Evolutionary conservation across 2,329 filamentous ascomycete species (phyloP).

Genomic region (Parasarocladium wereldwijsianum): DNA sequence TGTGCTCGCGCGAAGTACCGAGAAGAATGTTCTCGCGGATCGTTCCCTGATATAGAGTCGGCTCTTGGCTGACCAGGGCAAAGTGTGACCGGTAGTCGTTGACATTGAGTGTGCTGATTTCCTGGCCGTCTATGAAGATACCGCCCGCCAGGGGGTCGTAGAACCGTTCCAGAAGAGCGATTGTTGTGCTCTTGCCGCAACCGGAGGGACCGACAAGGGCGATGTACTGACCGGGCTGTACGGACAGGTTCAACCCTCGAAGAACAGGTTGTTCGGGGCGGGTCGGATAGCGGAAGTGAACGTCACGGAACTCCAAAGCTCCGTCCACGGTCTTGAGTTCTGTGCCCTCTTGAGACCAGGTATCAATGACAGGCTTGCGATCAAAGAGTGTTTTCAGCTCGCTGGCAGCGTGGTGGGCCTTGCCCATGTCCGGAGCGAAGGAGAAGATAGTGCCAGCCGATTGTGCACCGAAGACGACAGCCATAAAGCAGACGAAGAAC

Average conservation of each 20-base stretch:
- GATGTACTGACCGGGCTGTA: slow-evolving; percentile 49
- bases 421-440: slow-evolving; percentile 85
- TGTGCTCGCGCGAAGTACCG: slow-evolving; percentile 45
- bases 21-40: slow-evolving; percentile 84
- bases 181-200: slow-evolving; percentile 88
- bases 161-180: slow-evolving; percentile 83
- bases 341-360: slow-evolving; percentile 59
- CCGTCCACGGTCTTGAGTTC: slow-evolving; percentile 45
- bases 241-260: slow-evolving; percentile 25
- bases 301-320: slow-evolving; percentile 74
- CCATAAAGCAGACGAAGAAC: slow-evolving; percentile 83
- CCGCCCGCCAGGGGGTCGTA: slow-evolving; percentile 77
- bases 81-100: slow-evolving; percentile 75
- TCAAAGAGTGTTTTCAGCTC: slow-evolving; percentile 72
- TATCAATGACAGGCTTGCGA: slow-evolving; percentile 65
- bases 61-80: slow-evolving; percentile 85
- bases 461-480: slow-evolving; percentile 83
- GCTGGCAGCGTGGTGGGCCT: slow-evolving; percentile 71
- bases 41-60: slow-evolving; percentile 84
- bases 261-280: slow-evolving; percentile 44
- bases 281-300: slow-evolving; percentile 90
- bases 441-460: slow-evolving; percentile 82
- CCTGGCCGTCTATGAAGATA: slow-evolving; percentile 68
- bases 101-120: slow-evolving; percentile 68
- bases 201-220: slow-evolving; percentile 89